Base-by-base conservation (phyloP, 306 rosid species). In the Crataegus laevigata region DNA sequence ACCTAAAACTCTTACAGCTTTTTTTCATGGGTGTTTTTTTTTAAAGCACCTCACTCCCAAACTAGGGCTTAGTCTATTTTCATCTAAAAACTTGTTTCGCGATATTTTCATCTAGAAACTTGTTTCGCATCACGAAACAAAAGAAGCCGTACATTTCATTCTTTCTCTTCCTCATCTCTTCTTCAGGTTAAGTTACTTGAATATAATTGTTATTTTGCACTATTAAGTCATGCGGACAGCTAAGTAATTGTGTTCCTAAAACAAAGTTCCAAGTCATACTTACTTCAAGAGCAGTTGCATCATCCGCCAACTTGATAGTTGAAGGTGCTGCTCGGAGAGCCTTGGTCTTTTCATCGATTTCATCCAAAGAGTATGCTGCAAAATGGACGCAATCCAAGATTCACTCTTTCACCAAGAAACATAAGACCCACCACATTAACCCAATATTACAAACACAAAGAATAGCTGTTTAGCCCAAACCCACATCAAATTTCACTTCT, bases 341-440 rank as follows among this genome's bases (percentile, higher is more conserved):
- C 87, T 34, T 90, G 0, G 96, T 86, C 87, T 85, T 90, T 64
- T 85, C 79, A 21, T 90, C 97, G 14, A 96, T 75, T 78, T 90
- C 97, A 3, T 89, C 85, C 65, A 69, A 60, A 63, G 78, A 79
- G 83, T 96, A 92, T 24, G 91, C 99, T 96, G 86, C 79, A 68
- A 55, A 61, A 72, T 3, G 8, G 80, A 79, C 74, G 42, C 22
- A 71, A 62, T 14, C 47, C 21, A 62, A 13, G 6, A 42, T 57
- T 76, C 68, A 79, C 24, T 51, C 47, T 21, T 73, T 60, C 62
- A 82, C 55, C 57, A 21, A 12, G 51, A 75, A 80, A 70, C 40
- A 40, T 8, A 57, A 26, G 25, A 40, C 59, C 66, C 69, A 9
- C 30, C 28, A 38, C 29, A 17, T 42, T 36, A 22, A 29, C 60